Percentiles rank a stretch among this genome's conserved stretches.
Conservation (phyloP, 2,329 filamentous ascomycete species). For the Diaporthe caulivora region DNA sequence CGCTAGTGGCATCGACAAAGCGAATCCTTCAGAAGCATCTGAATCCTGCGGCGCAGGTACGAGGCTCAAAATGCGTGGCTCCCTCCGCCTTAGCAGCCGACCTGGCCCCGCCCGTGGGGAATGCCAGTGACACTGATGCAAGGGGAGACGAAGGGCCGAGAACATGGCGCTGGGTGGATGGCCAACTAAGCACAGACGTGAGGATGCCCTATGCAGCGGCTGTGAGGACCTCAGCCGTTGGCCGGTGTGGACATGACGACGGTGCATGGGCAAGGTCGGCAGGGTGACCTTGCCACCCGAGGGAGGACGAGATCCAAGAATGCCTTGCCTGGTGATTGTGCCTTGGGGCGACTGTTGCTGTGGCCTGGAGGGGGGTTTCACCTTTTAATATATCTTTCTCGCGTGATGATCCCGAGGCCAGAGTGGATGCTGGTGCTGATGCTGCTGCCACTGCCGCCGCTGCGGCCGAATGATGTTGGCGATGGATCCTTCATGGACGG, state of each 20-base stretch:
- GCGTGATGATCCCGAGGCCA: constrained; percentile 12
- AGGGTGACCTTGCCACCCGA: constrained; percentile 14
- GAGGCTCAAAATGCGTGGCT: constrained; percentile 26
- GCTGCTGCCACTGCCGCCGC: neutral
- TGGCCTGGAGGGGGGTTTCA: constrained; percentile 27
- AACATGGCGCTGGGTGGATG: neutral
- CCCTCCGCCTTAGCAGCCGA: constrained; percentile 20
- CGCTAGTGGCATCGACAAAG: constrained; percentile 24
- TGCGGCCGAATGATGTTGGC: neutral
- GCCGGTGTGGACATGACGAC: neutral
- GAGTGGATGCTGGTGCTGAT: neutral
- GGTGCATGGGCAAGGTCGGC: neutral
- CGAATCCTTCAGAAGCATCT: constrained; percentile 30
- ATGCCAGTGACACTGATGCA: constrained; percentile 10
- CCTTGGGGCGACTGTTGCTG: constrained; percentile 13
- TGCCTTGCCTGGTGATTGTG: neutral
- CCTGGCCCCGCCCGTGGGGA: constrained; percentile 21
- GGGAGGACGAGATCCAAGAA: neutral
- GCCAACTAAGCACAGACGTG: neutral
- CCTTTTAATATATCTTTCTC: constrained; percentile 12
- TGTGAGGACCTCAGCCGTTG: neutral
- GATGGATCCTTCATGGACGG: neutral
- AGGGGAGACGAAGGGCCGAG: constrained; percentile 1
- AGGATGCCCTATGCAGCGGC: neutral
- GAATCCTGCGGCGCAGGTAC: constrained; percentile 36